Base-by-base conservation (phyloP, 257 asterid species). In the Nicotiana paniculata region DNA sequence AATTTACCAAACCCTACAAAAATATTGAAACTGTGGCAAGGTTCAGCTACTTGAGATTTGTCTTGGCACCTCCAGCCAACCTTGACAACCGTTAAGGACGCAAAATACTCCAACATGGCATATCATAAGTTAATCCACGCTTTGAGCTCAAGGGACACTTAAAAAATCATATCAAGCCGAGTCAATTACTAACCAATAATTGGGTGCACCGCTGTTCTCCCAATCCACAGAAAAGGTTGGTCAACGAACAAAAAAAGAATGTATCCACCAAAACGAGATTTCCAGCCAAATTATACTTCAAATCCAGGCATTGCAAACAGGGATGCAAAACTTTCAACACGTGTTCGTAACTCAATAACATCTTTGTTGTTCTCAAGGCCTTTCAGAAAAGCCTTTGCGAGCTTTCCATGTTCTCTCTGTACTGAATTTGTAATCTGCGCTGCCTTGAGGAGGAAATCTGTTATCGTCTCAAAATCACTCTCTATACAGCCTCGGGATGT, bases 281-380 rank as follows among this genome's bases (percentile, higher is more conserved):
- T 57, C 83, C 63, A 24, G 32, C 18, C 33, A 67, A 61, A 69
- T 87, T 77, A 92, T 64, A 83, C 85, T 75, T 93, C 98, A 86
- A 90, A 93, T 57, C 98, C 99, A 7, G 98, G 99, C 97, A 96
- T 84, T 1, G 92, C 97, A 86, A 93, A 96, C 83, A 92, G 97
- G 26, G 97, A 80, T 13, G 98, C 98, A 67, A 96, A 96, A 84
- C 85, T 86, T 85, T 96, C 97, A 76, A 95, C 98, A n/a, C 93
- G 92, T 21, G 88, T 32, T 61, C 89, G 89, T 55, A 96, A 97
- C 83, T 93, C 97, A 21, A 87, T 48, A 32, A 94, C 87, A 28
- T 96, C 99, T 83, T 89, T 91, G 90, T 94, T 96, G 87, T 90
- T 91, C 85, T 92, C 97, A 9, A 90, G 89, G 51, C 97, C 99